A percentile compares a stretch with the other conserved stretches of the same genome.
Evolutionary conservation across 2,329 filamentous ascomycete species (phyloP).

Genomic region (Aureobasidium zeae): DNA sequence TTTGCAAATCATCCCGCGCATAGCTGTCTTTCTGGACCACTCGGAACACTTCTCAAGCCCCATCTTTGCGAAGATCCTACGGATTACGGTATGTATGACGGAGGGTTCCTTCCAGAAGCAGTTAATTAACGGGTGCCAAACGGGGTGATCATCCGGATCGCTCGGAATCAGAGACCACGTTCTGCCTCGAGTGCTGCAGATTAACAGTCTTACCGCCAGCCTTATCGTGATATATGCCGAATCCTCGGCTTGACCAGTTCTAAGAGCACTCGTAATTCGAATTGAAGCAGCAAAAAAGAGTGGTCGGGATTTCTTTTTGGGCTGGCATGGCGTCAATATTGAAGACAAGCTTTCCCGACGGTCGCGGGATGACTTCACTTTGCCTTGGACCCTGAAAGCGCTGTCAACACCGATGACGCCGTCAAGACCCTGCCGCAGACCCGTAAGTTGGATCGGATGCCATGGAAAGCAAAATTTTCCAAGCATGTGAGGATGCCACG

Average conservation of each 20-base stretch:
- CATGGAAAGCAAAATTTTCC: constrained; percentile 2
- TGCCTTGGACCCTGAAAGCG: not conserved
- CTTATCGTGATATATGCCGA: too few species aligned
- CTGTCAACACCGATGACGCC: constrained; percentile 2
- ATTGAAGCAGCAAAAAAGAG: too few species aligned
- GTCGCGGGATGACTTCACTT: not conserved
- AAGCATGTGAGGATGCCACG: not conserved
- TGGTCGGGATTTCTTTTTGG: too few species aligned
- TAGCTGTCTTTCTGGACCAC: not conserved
- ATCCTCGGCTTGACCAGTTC: too few species aligned
- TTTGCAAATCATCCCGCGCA: not conserved
- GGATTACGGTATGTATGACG: not conserved
- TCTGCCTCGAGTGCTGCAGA: constrained; percentile 1
- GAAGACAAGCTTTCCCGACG: constrained; percentile 6
- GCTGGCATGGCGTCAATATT: too few species aligned
- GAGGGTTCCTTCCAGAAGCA: constrained; percentile 6
- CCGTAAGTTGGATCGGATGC: not conserved
- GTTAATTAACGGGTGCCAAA: not conserved
- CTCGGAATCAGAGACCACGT: not conserved
- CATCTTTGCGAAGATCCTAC: not conserved
- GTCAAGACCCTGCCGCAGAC: not conserved
- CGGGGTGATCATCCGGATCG: constrained; percentile 2
- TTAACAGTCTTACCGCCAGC: not conserved
- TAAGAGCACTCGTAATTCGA: too few species aligned
- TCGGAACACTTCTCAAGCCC: not conserved